Evolutionary conservation across 768 basidiomycete species (phyloP), one percentile per base, ranked within the genome.

Genomic region (Macrolepiota albuminosa): DNA sequence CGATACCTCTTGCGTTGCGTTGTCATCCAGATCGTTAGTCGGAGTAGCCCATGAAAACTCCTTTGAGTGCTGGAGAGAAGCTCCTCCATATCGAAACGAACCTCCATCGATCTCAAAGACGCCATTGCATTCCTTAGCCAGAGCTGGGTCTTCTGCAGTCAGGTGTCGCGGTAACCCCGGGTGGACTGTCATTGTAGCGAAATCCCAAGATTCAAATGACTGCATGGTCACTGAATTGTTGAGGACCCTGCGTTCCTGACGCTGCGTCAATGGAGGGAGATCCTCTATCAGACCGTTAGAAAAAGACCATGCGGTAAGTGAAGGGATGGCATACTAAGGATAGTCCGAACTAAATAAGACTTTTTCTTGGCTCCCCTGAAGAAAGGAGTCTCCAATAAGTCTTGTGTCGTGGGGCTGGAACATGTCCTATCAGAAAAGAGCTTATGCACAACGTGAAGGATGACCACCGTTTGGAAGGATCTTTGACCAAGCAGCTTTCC

Each of bases 141-240:
- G 54, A 37, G 70, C 62, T 39, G 68, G 29, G 6, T 69, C 70
- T 48, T 71, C 54, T 54, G 40, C 71, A 4, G 67, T 62, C 4
- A 64, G 46, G 37, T 64, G 68, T 34, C 72, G 71, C 11, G 67
- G 70, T 39, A 64, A 69, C 11, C 72, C 75, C 6, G 80, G 78
- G 60, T 76, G 69, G 11, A 79, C 59, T 10, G 80, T 82, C 9
- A 79, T 82, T 0, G 82, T 75, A 26, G 79, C 69, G 70, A 93
- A 93, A 68, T 93, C 90, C 91, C 91, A 93, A 3, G 91, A 91
- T 57, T 89, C 91, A 57, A 87, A 72, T 10, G 89, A 87, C 48
- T 75, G 76, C 47, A 76, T 68, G 5, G 71, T 73, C 45, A 67
- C 61, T 36, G 73, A 57, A 47, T 70, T 71, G 13, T 73, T 76